Base-by-base conservation (phyloP, 2,329 filamentous ascomycete species). In the Coleophoma crateriformis region DNA sequence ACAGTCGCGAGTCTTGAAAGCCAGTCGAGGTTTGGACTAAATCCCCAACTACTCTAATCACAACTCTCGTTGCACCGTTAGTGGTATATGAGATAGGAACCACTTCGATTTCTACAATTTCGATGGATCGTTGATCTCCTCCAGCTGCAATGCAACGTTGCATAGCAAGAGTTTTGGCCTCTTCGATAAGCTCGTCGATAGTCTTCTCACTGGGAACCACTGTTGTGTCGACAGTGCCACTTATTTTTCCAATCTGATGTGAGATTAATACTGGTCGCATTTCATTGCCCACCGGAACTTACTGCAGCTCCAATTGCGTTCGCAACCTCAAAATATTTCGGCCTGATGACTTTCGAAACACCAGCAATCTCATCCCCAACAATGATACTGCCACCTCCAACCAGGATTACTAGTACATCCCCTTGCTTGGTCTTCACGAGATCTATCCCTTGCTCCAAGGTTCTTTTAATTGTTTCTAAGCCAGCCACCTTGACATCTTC, bases 241-340 rank as follows among this genome's bases (percentile, higher is more conserved):
- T 59, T 13, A 64, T 57, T 43, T 63, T 63, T 7, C 55, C 58
- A 46, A 64, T 60, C 61, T 64, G 48, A 7, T 7, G 7, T 33
- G 38, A 17, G 8, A 35, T 57, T 27, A 50, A 45, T 14, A 37
- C 6, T 39, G 7, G n/a, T 10, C 45, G 19, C 17, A n/a, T 2
- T 38, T 6, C n/a, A 12, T n/a, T 10, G 33, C 10, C 33, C 5
- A 14, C 80, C 73, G 47, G 76, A 8, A 59, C 7, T 66, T 65
- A 58, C 71, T 63, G 80, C 80, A 1, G 80, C 79, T 6, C 80
- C 80, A 2, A 84, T 75, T 0, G 80, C 79, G 60, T 83, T 84
- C 3, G 79, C 79, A 1, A 76, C 77, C 49, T 76, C 77, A 32
- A 77, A 69, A 45, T 74, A 75, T 2, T 73, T 69, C 1, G 79